Evolutionary conservation across 1,139 yeast genomes (phyloP), one percentile per base, ranked within the genome.

Genomic region (Blastobotrys serpentis): DNA sequence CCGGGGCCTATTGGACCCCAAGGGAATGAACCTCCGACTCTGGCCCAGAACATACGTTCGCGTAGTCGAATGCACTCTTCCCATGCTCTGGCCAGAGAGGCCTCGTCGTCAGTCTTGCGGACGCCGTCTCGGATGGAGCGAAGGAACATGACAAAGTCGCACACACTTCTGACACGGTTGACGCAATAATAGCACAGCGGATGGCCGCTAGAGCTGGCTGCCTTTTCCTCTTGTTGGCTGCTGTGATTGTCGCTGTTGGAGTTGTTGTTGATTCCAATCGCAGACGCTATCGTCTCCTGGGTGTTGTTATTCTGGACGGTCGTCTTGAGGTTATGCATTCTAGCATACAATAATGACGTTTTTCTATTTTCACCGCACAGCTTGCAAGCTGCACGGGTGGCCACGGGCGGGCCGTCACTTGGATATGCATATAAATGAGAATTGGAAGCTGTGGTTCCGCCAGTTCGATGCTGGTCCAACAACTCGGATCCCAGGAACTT

Each of bases 111-210:
- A 26, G 75, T 59, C 54, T 74, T 71, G 78, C 81, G 78, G 6
- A 76, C 69, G 4, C 79, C 77, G 33, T 72, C 72, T 56, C 82
- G 77, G 36, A 87, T 70, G 13, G 84, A 74, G 56, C 95, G 75
- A 54, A 88, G 68, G 57, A 85, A 81, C 47, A 92, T 84, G 67
- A 82, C 81, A 59, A 86, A 76, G 55, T 88, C 92, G 70, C 96
- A 82, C 26, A 84, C 80, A 52, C 86, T 81, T 57, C 98, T 77
- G 46, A 89, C 77, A 58, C 88, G 82, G 48, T 83, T 76, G 45
- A 90, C 73, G 68, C 98, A 92, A 62, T 80, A 84, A 56, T 84
- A 84, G 65, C 98, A 92, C 43, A 90, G 71, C n/a, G 95, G 88
- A 59, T 85, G 84, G 17, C 67, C 66, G 18, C 54, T 51, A 25